Evolutionary conservation across 352 stramenopile species (phyloP), one percentile per base, ranked within the genome.

Genomic region (Globisporangium lucens): DNA sequence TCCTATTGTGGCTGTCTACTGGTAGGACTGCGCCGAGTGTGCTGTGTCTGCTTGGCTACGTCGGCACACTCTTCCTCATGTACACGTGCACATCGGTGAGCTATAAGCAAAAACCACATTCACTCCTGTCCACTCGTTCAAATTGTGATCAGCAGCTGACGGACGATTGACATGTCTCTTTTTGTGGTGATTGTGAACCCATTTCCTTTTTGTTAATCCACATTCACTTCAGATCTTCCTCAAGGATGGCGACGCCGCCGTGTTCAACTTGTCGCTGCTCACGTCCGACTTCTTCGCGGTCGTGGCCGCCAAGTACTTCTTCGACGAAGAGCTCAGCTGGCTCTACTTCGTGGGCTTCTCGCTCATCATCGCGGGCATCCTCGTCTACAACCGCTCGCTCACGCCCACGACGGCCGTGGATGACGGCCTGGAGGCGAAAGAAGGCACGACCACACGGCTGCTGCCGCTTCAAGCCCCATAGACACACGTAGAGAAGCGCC

Each of bases 211-310:
- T 8, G 13, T 49, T 29, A 55, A 62, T 30, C 17, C 17, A 55
- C 17, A 55, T 22, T 12, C 4, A 12, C 27, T 64, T 17, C 61
- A 85, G 78, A 74, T 86, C 65, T 91, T 91, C 66, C 79, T 91
- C 60, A 85, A 89, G 35, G 80, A 83, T 12, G 89, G 85, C 43
- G 97, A 99, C 84, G 93, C 97, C 9, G 96, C 96, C 10, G 75
- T 98, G 30, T 96, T 99, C 72, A 99, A 99, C 80, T 75, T 99
- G 52, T 98, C 91, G 12, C 74, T 99, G 62, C 93, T 99, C 70
- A 97, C 95, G 20, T 97, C 94, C 57, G 97, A 99, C 73, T 88
- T 98, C 46, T 99, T 98, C 78, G 94, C 94, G 0, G 92, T 99
- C 56, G 75, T 96, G 29, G 85, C 80, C 4, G 79, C 75, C 95